A percentile compares a stretch with the other conserved stretches of the same genome.
Conservation (phyloP, 371 early-diverging fungal genomes). For the Choanephora cucurbitarum region DNA sequence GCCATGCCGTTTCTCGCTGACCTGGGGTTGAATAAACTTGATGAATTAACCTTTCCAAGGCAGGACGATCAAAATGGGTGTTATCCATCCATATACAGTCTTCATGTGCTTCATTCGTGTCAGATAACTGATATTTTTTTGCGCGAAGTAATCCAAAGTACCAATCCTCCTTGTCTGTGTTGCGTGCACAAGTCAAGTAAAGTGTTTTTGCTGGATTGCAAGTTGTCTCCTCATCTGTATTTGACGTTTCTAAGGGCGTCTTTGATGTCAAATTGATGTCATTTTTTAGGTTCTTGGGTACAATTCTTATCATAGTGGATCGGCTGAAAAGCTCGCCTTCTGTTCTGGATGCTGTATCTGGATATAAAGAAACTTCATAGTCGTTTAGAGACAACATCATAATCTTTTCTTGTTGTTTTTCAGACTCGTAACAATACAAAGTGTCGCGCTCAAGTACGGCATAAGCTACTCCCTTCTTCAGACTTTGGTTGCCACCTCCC, state of each 20-base stretch:
- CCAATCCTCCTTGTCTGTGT: slow-evolving; percentile 92
- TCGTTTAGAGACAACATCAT: slow-evolving; percentile 71
- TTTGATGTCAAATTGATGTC: background rate
- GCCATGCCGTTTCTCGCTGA: slow-evolving; percentile 71
- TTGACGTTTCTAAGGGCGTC: background rate
- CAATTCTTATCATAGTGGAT: slow-evolving; percentile 54
- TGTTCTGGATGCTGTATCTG: slow-evolving; percentile 26
- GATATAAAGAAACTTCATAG: slow-evolving; percentile 69
- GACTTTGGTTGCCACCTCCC: slow-evolving; percentile 9
- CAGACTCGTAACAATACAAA: slow-evolving; percentile 80
- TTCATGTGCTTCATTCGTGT: slow-evolving; percentile 5
- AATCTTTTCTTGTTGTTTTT: slow-evolving; percentile 68
- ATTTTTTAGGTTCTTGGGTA: slow-evolving; percentile 19
- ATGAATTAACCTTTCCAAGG: slow-evolving; percentile 50
- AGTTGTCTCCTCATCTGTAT: slow-evolving; percentile 20
- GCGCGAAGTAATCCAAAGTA: slow-evolving; percentile 63
- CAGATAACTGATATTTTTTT: slow-evolving; percentile 24
- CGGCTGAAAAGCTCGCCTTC: slow-evolving; percentile 60
- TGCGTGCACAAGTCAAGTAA: slow-evolving; percentile 56
- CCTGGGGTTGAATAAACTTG: slow-evolving; percentile 57
- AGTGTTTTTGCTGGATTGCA: slow-evolving; percentile 9
- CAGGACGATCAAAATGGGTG: slow-evolving; percentile 51
- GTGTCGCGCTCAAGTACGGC: slow-evolving; percentile 79
- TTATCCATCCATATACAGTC: slow-evolving; percentile 43
- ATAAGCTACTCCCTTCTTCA: slow-evolving; percentile 48